Base-by-base conservation (phyloP, 164 flowering plant species). In the Vitis cinerea region DNA sequence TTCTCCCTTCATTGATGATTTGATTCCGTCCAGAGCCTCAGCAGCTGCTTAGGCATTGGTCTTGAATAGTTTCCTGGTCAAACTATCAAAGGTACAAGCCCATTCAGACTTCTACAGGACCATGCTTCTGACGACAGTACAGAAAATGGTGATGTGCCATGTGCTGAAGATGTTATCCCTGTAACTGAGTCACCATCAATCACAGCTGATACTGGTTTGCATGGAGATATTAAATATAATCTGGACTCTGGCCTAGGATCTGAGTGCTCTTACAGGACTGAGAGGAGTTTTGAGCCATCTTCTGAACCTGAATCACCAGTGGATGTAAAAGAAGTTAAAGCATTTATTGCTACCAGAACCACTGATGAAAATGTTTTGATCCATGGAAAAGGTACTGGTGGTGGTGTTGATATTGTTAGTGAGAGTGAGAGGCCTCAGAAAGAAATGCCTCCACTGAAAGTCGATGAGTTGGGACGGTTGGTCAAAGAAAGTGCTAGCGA, bases 401-500 rank as follows among this genome's bases (percentile, higher is more conserved):
- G 66, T 74, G 67, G 59, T 78, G 76, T 54, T 61, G 71, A 70
- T 71, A 19, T 47, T 70, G 66, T 48, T 52, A 31, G 50, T 75
- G 66, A 65, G 47, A 54, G 54, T 71, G 67, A 17, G 58, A 73
- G 79, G 64, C 4, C 61, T 27, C 74, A 64, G 53, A 77, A 75
- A 70, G 77, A 79, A 55, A 81, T 63, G 67, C 65, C 69, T 64
- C 64, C 67, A 30, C 17, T 29, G 13, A 86, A 89, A 70, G 86
- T 91, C 27, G 99, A 94, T 77, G 87, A 90, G 79, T 94, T 88
- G 80, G 99, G 99, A 59, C 88, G 99, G 80, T 77, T 89, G 74
- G 73, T 88, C 31, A 85, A 78, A 75, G 86, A 90, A 70, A 89
- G 79, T 73, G 83, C 63, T 19, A 88, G 83, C 81, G 97, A 92